Evolutionary conservation across 2,329 filamentous ascomycete genomes (phyloP), one percentile per base, ranked within the genome.

Genomic region (Beauveria pseudobassiana): DNA sequence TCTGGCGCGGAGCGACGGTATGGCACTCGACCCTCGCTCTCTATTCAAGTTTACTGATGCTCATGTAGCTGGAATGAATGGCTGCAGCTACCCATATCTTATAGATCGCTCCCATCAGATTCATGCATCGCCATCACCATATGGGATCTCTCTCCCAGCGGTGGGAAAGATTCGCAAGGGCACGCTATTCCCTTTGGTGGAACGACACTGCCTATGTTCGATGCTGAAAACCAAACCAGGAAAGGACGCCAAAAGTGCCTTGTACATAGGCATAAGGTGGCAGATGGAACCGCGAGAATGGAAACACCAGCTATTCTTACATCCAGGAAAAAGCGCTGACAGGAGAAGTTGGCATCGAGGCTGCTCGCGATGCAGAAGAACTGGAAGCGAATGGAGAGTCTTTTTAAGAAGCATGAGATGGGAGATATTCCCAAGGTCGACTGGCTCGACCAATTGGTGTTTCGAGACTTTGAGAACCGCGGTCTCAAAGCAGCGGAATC

Each of bases 401-500:
- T 98, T 24, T 89, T 99, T 72, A 99, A 99, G 76, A 96, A 96
- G 75, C 95, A 98, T 71, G 96, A 99, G 72, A 96, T 97, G 89
- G 93, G 92, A 20, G 95, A 99, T 72, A 93, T 99, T 28, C 87
- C 91, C 0, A 86, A 92, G 18, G 89, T 96, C 53, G 91, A 96
- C 69, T 99, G 95, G 96, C 83, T 99, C 49, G 95, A 99, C 73
- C 90, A 95, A 69, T 82, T 98, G 68, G 93, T 97, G 3, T 99
- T 96, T 72, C 87, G 93, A 46, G 89, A 89, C 57, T 87, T 96
- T 63, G 93, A 96, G 76, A 95, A 90, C 75, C 82, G 86, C 62
- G 85, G 87, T 24, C 72, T 86, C 3, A 81, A 87, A 68, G 84
- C 85, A 12, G 86, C 89, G 42, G 84, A 82, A 67, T 82, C 83